phyloP scores from a whole-genome alignment of 2,329 filamentous ascomycete species.

The Xylariaceae sp. region DNA sequence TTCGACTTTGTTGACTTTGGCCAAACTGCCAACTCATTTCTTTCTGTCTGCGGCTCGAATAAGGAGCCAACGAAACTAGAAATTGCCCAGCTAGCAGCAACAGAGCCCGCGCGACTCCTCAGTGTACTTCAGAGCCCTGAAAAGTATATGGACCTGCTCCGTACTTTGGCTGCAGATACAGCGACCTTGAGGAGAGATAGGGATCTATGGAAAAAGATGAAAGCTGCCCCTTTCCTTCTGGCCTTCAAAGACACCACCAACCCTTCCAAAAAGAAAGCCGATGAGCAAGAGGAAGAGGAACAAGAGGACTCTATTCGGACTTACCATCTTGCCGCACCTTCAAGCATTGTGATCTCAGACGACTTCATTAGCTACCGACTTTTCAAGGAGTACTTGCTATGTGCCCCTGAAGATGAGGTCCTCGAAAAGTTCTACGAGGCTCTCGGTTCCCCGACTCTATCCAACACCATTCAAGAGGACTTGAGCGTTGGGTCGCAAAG shows the following conservation, averaged over 20 bases:
- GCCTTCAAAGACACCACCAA: constrained; percentile 69
- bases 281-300: constrained; percentile 44
- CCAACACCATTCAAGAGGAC: constrained; percentile 72
- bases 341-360: constrained; percentile 71
- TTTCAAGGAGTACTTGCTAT: constrained; percentile 79
- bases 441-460: constrained; percentile 73
- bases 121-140: constrained; percentile 74
- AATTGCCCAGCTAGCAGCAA: constrained; percentile 76
- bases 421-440: constrained; percentile 80
- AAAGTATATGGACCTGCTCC: constrained; percentile 79
- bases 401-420: constrained; percentile 81
- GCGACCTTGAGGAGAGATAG: constrained; percentile 70
- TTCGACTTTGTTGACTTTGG: constrained; percentile 98
- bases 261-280: constrained; percentile 42
- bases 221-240: constrained; percentile 68
- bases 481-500: constrained; percentile 63
- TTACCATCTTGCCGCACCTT: constrained; percentile 69
- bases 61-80: constrained; percentile 83
- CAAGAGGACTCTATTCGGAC: constrained; percentile 66
- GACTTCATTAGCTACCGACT: constrained; percentile 85
- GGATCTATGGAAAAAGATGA: constrained; percentile 71
- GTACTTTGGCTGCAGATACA: constrained; percentile 71
- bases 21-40: constrained; percentile 76
- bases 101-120: constrained; percentile 75
- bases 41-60: constrained; percentile 85